These are phyloP conservation scores for Leishmania tropica DNA, from an alignment of 208 protist species.

Conservation along the genomic window DNA sequence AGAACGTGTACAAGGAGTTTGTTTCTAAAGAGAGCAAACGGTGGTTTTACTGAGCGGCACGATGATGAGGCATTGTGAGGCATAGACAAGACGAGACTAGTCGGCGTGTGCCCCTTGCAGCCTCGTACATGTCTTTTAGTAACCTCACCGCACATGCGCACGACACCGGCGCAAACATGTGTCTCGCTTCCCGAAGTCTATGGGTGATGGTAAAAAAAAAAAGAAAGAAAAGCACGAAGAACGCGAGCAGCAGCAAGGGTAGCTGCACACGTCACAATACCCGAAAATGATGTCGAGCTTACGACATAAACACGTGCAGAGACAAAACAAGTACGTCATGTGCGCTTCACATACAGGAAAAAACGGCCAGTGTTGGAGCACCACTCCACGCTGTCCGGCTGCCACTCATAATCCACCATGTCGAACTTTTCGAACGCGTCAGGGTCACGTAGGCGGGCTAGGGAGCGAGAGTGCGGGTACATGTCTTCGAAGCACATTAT, in stretches of 20 bases:
- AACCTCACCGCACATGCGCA: background rate
- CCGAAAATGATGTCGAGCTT: background rate
- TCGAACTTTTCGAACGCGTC: conserved; percentile 77
- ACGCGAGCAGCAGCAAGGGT: background rate
- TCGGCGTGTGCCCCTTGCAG: background rate
- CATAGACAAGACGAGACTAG: background rate
- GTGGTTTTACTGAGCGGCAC: background rate
- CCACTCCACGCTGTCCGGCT: conserved; percentile 76
- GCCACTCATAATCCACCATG: conserved; percentile 80
- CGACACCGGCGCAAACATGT: background rate
- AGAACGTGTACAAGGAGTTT: background rate
- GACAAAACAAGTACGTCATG: conserved; percentile 13
- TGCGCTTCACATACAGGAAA: conserved; percentile 52
- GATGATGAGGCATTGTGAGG: background rate
- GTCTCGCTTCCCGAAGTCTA: background rate
- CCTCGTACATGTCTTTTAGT: background rate
- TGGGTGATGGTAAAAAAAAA: background rate
- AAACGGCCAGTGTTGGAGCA: conserved; percentile 54
- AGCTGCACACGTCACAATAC: background rate
- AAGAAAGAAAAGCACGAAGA: background rate
- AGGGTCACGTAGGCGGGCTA: conserved; percentile 64
- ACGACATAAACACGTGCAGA: background rate
- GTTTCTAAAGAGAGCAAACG: background rate
- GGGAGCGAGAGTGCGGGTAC: conserved; percentile 70
- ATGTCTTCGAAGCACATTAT: conserved; percentile 83